Evolutionary conservation across 306 rosid species (phyloP), one percentile per base, ranked within the genome.

Genomic region (Sphenostylis stenocarpa): DNA sequence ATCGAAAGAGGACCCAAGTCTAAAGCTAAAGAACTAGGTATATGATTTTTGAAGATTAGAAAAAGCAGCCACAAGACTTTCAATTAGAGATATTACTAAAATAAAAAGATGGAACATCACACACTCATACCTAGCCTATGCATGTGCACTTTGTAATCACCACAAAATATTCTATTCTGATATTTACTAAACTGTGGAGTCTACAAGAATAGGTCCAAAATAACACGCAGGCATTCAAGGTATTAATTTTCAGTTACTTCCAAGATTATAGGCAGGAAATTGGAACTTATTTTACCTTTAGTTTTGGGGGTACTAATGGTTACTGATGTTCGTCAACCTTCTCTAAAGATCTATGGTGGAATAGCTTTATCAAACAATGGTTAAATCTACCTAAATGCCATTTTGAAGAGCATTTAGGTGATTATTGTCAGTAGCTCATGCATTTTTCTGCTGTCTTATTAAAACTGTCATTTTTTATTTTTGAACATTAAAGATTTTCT

Each of bases 11-110:
- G 61, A 7, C 34, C 53, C 13, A 12, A 26, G 39, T 13, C 45
- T 52, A 17, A 17, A 41, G 60, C 58, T 55, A 19, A 29, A 41
- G 26, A 19, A 12, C 21, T 44, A 44, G 11, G 31, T 43, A n/a
- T n/a, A 45, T 15, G 39, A 21, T 44, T 44, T 33, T 43, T 67
- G 14, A 15, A 62, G 53, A 41, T 26, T 17, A 16, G 29, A 58
- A 56, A 11, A 9, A 21, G 43, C 0, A 3, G 31, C 31, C 61
- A 41, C 20, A 57, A 11, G 67, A 41, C 67, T 17, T 44, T 6
- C 67, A 56, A 24, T 57, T 41, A 13, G 39, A 47, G 13, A 77
- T 76, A n/a, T 64, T 20, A 26, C 28, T 64, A 64, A 63, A 64
- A 33, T 51, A 64, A 51, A 48, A 0, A 24, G 43, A 38, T 38